Evolutionary conservation across 192 early-diverging fungal species (phyloP).

Genomic region (Gonapodya sp.): DNA sequence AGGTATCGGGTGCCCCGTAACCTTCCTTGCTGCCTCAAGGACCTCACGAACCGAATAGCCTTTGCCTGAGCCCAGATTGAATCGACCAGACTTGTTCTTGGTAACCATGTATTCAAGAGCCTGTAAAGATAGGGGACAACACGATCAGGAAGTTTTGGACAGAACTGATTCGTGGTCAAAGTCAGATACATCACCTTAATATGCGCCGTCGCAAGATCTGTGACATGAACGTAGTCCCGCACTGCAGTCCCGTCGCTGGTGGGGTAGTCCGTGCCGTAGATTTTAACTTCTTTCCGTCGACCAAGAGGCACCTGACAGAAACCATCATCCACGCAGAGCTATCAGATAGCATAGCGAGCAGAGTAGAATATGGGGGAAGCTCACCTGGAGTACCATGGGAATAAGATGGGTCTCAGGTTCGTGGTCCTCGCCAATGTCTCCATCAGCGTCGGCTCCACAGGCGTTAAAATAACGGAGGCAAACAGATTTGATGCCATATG

Average conservation of each 20-base stretch:
- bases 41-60: slow-evolving; percentile 91
- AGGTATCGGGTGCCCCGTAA: slow-evolving; percentile 72
- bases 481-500: slow-evolving; percentile 35
- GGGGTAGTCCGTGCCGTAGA: slow-evolving; percentile 90
- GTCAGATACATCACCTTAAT: slow-evolving; percentile 31
- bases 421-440: slow-evolving; percentile 87
- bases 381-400: slow-evolving; percentile 66
- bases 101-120: slow-evolving; percentile 66
- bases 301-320: slow-evolving; percentile 60
- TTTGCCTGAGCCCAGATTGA: slow-evolving; percentile 85
- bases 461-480: slow-evolving; percentile 90
- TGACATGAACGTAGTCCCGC: slow-evolving; percentile 93
- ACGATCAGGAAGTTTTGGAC: neutral
- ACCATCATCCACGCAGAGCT: slow-evolving; percentile 9
- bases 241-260: slow-evolving; percentile 88
- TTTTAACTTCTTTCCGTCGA: slow-evolving; percentile 65
- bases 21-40: slow-evolving; percentile 69
- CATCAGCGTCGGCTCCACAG: slow-evolving; percentile 80
- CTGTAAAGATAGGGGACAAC: slow-evolving; percentile 11
- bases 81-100: slow-evolving; percentile 56
- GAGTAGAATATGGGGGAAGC: neutral
- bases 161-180: neutral
- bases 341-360: neutral
- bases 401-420: slow-evolving; percentile 83
- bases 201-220: slow-evolving; percentile 84